phyloP scores from a whole-genome alignment of 192 early-diverging fungal genomes.

The Backusella australiensis region DNA sequence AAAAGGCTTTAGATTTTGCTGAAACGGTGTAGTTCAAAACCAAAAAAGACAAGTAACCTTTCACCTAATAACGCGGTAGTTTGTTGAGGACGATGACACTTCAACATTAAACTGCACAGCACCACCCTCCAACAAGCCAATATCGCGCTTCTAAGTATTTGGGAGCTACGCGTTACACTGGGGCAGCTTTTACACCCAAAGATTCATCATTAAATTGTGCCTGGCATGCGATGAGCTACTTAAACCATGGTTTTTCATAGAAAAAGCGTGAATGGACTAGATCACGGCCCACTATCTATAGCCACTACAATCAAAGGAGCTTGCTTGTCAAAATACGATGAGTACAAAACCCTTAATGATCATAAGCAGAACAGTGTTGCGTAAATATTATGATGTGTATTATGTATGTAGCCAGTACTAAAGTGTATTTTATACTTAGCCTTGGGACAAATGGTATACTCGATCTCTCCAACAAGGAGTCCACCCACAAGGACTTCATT shows the following conservation, averaged over 20 bases:
- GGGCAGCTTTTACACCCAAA: too few relatives aligned
- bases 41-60: slow-evolving; percentile 2
- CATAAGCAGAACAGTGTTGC: neutral
- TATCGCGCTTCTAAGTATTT: too few relatives aligned
- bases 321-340: neutral
- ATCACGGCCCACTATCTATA: neutral
- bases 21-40: neutral
- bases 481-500: neutral
- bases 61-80: neutral
- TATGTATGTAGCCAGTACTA: neutral
- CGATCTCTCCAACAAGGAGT: neutral
- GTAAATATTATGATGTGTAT: neutral
- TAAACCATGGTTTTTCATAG: too few relatives aligned
- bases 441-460: slow-evolving; percentile 6
- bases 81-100: slow-evolving; percentile 4
- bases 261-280: too few relatives aligned
- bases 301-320: slow-evolving; percentile 2
- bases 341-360: neutral
- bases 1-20: neutral
- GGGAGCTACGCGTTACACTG: too few relatives aligned
- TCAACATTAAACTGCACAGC: neutral
- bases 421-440: slow-evolving; percentile 3
- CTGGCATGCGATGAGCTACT: too few relatives aligned
- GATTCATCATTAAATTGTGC: too few relatives aligned
- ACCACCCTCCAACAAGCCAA: too few relatives aligned